These are phyloP conservation scores for Rubus idaeus DNA, from an alignment of 306 rosid species.

Conservation along the genomic window DNA sequence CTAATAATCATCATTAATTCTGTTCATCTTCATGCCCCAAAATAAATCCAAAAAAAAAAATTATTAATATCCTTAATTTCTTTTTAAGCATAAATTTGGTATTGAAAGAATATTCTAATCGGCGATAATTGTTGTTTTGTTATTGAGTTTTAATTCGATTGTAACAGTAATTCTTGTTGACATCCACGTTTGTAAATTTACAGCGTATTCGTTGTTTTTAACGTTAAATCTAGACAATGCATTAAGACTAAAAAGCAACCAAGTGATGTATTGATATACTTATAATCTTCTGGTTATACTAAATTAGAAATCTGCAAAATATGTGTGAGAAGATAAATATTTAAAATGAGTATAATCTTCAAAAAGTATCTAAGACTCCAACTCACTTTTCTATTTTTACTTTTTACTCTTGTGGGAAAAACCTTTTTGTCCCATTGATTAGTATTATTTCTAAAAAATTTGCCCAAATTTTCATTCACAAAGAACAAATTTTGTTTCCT, in stretches of 20 bases:
- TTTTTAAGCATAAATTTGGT: no score
- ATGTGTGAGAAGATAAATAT: background rate
- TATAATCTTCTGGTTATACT: background rate
- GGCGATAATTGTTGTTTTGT: no score
- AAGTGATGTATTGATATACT: background rate
- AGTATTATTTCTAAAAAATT: no score
- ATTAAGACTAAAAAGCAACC: background rate
- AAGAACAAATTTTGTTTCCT: no score
- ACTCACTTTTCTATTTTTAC: background rate
- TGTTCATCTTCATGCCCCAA: background rate
- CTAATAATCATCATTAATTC: background rate
- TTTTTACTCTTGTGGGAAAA: background rate
- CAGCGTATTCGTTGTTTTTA: no score
- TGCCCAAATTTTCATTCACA: no score
- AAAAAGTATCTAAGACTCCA: background rate
- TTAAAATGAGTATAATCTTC: background rate
- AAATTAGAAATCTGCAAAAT: background rate
- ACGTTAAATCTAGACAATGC: background rate
- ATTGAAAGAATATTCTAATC: no score
- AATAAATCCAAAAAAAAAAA: background rate
- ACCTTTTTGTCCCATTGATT: no score
- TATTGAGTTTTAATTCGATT: no score
- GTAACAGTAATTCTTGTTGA: no score
- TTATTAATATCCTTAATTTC: no score
- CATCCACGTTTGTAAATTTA: no score